Evolutionary conservation across 768 basidiomycete genomes (phyloP), one percentile per base, ranked within the genome.

Genomic region (Leccinum olivaceopallidum): DNA sequence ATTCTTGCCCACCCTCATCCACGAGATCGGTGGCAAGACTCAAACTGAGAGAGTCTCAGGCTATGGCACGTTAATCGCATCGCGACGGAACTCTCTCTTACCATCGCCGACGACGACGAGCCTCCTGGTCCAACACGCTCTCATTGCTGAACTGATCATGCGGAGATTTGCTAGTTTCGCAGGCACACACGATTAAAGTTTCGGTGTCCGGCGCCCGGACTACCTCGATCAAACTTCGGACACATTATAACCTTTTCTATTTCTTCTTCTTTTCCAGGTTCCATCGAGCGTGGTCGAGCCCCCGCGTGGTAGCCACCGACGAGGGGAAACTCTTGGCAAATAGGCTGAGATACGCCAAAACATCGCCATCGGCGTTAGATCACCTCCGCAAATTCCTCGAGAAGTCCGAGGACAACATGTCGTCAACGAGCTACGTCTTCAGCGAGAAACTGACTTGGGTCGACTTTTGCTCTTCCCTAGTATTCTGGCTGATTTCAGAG

Each of bases 391-490:
- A 26, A 8, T 61, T 70, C 53, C 64, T 75, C 36, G 7, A 44
- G 26, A 28, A 3, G 18, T 26, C 37, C n/a, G 69, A 74, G 55
- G 62, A 57, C 0, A 22, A 47, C 22, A 69, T 75, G 71, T 63
- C 72, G 13, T 64, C 62, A 1, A 63, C 65, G 3, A 72, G 72
- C 14, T 74, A 67, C 22, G 56, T 67, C 2, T 74, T 74, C 55
- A 74, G 70, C 3, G 60, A 60, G 14, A 61, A 65, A 32, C 9
- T 69, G 42, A 65, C 57, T 8, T 75, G 74, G 73, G 73, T 66
- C 16, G 72, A 75, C 60, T 73, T 54, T 73, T 73, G 65, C 65
- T 75, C 16, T 73, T 57, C 44, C 70, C 73, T 28, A 28, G 28
- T 2, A 67, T 75, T 2, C 57, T 73, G 48, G 73, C 72, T 28